Conservation (phyloP, 2,329 filamentous ascomycete species). For the Stemphylium vesicarium region DNA sequence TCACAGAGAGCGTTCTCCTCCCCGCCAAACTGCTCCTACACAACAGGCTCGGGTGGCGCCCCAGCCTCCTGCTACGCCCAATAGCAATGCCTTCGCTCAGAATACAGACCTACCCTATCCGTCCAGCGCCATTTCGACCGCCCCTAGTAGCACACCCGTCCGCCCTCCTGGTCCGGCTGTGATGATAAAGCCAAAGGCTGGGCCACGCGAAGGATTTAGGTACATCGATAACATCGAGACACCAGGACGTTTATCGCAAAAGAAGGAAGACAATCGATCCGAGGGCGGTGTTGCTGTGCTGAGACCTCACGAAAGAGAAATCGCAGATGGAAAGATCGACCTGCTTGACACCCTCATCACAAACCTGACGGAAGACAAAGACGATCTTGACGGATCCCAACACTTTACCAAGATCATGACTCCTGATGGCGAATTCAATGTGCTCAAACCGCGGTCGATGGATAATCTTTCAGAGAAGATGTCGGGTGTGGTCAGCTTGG, state of each 20-base stretch:
- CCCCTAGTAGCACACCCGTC: constrained; percentile 21
- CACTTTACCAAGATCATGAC: constrained; percentile 62
- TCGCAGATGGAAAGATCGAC: constrained; percentile 75
- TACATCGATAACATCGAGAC: constrained; percentile 47
- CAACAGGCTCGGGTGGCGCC: constrained; percentile 15
- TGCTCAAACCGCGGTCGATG: constrained; percentile 71
- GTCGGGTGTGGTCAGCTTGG: constrained; percentile 72
- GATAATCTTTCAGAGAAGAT: constrained; percentile 75
- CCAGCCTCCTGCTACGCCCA: constrained; percentile 17
- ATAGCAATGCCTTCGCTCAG: constrained; percentile 19
- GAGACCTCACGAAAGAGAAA: constrained; percentile 79
- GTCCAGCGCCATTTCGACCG: constrained; percentile 21
- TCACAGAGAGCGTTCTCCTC: constrained; percentile 15
- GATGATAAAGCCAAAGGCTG: constrained; percentile 55
- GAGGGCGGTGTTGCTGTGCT: constrained; percentile 65
- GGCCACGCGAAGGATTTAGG: constrained; percentile 50
- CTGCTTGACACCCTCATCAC: constrained; percentile 73
- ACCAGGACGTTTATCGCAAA: constrained; percentile 50
- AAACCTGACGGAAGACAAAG: constrained; percentile 78
- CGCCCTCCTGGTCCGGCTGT: constrained; percentile 51
- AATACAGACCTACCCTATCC: constrained; percentile 23
- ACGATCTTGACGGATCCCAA: constrained; percentile 66
- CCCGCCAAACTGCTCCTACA: constrained; percentile 16
- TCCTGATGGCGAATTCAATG: constrained; percentile 65
- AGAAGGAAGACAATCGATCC: constrained; percentile 60